Evolutionary conservation across 768 basidiomycete genomes (phyloP).

Genomic region (Amanita rubescens): DNA sequence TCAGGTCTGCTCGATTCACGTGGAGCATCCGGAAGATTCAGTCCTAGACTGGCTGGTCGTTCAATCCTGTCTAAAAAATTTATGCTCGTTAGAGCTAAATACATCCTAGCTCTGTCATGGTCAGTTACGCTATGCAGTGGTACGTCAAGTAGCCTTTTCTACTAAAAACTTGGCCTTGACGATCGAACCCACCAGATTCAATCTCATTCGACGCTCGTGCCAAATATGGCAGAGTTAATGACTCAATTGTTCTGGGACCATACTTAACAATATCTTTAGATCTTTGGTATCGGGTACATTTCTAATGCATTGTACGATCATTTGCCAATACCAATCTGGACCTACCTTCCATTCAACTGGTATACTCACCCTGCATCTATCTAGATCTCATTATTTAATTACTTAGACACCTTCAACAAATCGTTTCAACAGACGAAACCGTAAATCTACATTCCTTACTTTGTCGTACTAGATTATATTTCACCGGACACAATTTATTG

Average conservation of each 20-base stretch:
- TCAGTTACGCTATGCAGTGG: neutral
- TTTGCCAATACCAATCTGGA: no score
- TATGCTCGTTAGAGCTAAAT: neutral
- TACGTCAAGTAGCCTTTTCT: neutral
- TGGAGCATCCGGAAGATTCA: neutral
- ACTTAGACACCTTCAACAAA: neutral
- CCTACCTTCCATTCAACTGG: neutral
- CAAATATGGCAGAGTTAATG: neutral
- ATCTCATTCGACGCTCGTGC: neutral
- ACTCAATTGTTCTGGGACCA: no score
- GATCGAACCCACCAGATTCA: neutral
- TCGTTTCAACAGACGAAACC: no score
- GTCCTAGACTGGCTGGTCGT: neutral
- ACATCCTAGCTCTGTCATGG: neutral
- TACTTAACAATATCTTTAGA: neutral
- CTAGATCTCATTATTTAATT: neutral
- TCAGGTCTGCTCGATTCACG: neutral
- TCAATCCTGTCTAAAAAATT: neutral
- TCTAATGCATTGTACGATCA: no score
- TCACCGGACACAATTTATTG: conserved; percentile 26
- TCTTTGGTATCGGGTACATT: neutral
- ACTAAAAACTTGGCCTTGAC: neutral
- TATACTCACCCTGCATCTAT: neutral
- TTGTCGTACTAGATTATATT: neutral
- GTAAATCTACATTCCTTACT: no score